Evolutionary conservation across 441 rosid genomes (phyloP).

Genomic region (Gossypium gossypioides): DNA sequence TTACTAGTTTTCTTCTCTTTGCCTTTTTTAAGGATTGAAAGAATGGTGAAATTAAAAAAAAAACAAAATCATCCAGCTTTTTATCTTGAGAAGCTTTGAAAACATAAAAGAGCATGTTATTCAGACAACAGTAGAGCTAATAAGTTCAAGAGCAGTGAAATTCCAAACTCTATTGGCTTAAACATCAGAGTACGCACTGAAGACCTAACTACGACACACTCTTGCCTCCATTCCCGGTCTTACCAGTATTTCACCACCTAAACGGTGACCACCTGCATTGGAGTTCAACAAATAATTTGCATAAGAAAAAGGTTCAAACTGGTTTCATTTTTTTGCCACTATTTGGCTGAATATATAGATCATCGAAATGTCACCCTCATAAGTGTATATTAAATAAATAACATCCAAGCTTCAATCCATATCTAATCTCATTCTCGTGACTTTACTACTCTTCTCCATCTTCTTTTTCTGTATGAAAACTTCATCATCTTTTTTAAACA

Average conservation of each 20-base stretch:
- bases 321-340: neutral
- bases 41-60: neutral
- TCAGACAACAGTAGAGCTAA: no score
- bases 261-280: neutral
- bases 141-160: neutral
- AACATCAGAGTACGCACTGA: neutral
- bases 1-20: neutral
- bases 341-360: neutral
- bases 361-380: neutral
- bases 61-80: neutral
- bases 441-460: neutral
- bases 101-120: no score
- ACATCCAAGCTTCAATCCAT: neutral
- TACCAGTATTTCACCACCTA: neutral
- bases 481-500: neutral
- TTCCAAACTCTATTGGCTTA: neutral
- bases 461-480: neutral
- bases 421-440: neutral
- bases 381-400: slow-evolving; percentile 5
- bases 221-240: neutral
- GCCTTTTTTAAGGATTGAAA: neutral
- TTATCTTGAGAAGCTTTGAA: neutral
- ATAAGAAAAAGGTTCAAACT: neutral
- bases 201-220: neutral
- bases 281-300: neutral